Conservation (phyloP, 1,139 yeast genomes). For the Petasospora rhodanensis region DNA sequence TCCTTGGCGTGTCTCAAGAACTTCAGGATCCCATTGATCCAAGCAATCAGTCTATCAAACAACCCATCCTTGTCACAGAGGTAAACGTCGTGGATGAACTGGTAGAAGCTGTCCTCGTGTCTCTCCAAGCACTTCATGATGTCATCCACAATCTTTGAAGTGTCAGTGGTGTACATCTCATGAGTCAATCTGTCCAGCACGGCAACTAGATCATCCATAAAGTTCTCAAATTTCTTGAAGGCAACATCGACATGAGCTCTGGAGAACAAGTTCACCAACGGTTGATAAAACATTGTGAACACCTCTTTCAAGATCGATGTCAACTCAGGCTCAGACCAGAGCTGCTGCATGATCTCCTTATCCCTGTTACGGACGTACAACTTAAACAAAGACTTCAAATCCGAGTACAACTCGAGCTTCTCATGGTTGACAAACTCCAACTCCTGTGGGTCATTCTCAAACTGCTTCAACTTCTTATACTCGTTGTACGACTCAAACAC, state of each 20-base stretch:
- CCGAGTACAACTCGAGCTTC: conserved; percentile 20
- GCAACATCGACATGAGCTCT: conserved; percentile 75
- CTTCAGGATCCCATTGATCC: conserved; percentile 64
- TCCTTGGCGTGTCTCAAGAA: conserved; percentile 54
- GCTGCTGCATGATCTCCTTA: conserved; percentile 63
- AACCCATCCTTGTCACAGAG: conserved; percentile 65
- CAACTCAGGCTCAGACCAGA: conserved; percentile 84
- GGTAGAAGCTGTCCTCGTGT: conserved; percentile 68
- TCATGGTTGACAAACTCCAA: conserved; percentile 20
- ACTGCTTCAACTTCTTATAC: conserved; percentile 19
- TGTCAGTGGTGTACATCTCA: conserved; percentile 36
- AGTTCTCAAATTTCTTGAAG: conserved; percentile 65
- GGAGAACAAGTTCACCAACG: conserved; percentile 71
- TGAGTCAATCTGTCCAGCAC: conserved; percentile 44
- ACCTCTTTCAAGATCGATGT: conserved; percentile 66
- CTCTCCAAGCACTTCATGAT: conserved; percentile 60
- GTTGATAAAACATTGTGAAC: conserved; percentile 77
- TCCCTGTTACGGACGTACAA: conserved; percentile 67
- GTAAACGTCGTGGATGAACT: conserved; percentile 73
- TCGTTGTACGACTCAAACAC: conserved; percentile 28
- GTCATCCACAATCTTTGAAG: conserved; percentile 57
- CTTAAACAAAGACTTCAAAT: conserved; percentile 57
- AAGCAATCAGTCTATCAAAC: conserved; percentile 63
- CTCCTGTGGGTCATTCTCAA: conserved; percentile 9
- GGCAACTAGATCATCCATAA: conserved; percentile 64